These are phyloP conservation scores for Nephromyces sp. DNA, from an alignment of 169 alveolate genomes.

Conservation along the genomic window DNA sequence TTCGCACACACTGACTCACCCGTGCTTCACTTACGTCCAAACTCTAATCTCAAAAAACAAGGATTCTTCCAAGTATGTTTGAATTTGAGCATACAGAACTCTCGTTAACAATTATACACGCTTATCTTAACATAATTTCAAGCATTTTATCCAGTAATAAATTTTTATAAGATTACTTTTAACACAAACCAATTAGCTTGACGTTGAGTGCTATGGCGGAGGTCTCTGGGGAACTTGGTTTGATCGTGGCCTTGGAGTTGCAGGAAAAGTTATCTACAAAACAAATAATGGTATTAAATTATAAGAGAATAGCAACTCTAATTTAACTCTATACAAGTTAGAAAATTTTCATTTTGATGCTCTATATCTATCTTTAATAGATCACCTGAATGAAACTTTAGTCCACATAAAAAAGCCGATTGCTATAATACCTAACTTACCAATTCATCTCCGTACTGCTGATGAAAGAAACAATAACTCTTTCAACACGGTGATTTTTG, in stretches of 20 bases:
- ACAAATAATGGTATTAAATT: conserved; percentile 45
- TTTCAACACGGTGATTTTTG: conserved; percentile 27
- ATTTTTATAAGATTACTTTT: too few relatives aligned
- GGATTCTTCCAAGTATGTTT: conserved; percentile 34
- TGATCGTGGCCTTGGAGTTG: conserved; percentile 87
- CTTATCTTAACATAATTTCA: too few relatives aligned
- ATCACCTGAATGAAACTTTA: conserved; percentile 11
- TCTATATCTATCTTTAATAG: not conserved
- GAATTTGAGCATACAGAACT: not conserved
- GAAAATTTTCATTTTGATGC: not conserved
- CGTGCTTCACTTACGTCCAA: conserved; percentile 84
- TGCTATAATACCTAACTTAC: conserved; percentile 78
- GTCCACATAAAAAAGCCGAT: conserved; percentile 72
- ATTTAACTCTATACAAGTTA: not conserved
- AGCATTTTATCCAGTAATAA: too few relatives aligned
- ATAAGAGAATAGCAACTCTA: not conserved
- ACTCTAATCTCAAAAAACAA: conserved; percentile 59
- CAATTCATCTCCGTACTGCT: conserved; percentile 76
- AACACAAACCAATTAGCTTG: too few relatives aligned
- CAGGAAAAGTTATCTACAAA: conserved; percentile 78
- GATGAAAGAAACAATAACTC: conserved; percentile 69
- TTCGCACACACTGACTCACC: conserved; percentile 93
- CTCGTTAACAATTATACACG: too few relatives aligned
- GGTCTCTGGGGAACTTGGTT: conserved; percentile 95
- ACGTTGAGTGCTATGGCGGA: conserved; percentile 88